Percentiles rank a stretch among this genome's conserved stretches.
phyloP scores from a whole-genome alignment of 2,329 filamentous ascomycete species.

The Stachybotrys echinatus region DNA sequence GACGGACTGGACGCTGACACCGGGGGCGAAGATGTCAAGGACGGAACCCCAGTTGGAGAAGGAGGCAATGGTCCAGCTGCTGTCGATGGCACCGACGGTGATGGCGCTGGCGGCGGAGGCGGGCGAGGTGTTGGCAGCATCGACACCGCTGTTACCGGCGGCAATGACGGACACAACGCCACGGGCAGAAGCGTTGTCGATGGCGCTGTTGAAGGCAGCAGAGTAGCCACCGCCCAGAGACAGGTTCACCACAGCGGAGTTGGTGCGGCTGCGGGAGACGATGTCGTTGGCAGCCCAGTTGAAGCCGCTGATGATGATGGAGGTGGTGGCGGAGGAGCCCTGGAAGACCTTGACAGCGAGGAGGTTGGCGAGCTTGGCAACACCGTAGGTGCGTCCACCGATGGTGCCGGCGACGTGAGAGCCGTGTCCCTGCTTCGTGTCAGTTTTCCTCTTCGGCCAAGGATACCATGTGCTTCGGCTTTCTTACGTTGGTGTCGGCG shows the following conservation, averaged over 20 bases:
- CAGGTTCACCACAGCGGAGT: slow-evolving; percentile 46
- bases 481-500: slow-evolving; percentile 15
- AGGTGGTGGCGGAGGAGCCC: slow-evolving; percentile 15
- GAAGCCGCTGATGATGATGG: slow-evolving; percentile 26
- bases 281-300: slow-evolving; percentile 41
- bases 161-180: slow-evolving; percentile 50
- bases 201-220: slow-evolving; percentile 41
- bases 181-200: slow-evolving; percentile 34
- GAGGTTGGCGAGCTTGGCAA: slow-evolving; percentile 39
- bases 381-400: slow-evolving; percentile 26
- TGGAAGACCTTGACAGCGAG: slow-evolving; percentile 42
- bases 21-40: slow-evolving; percentile 49
- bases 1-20: slow-evolving; percentile 38
- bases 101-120: slow-evolving; percentile 24
- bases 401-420: slow-evolving; percentile 34
- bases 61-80: slow-evolving; percentile 29
- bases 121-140: slow-evolving; percentile 20
- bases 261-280: slow-evolving; percentile 29
- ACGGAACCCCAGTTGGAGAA: slow-evolving; percentile 46
- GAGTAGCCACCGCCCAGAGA: slow-evolving; percentile 46
- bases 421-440: slow-evolving; percentile 28
- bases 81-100: slow-evolving; percentile 30
- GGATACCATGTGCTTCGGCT: neutral
- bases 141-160: slow-evolving; percentile 43
- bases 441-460: neutral